These are phyloP conservation scores for Calonectria pseudoreteaudii DNA, from an alignment of 2,329 filamentous ascomycete genomes.

Conservation along the genomic window DNA sequence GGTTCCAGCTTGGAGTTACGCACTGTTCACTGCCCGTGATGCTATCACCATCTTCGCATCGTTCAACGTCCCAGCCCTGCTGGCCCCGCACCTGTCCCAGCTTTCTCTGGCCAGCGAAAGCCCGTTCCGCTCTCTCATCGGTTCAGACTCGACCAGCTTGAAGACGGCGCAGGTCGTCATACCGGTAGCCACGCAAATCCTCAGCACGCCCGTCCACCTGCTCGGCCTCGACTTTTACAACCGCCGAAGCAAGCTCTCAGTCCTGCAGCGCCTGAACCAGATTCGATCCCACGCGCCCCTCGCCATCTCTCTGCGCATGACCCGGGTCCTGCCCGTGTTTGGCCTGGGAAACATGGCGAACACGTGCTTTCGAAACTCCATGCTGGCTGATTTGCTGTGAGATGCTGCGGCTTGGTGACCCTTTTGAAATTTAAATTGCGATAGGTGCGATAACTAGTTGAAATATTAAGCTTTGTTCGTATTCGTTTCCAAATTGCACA, in stretches of 20 bases:
- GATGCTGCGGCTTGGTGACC: neutral
- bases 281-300: conserved; percentile 29
- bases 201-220: conserved; percentile 41
- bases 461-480: neutral
- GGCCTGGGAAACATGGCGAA: conserved; percentile 40
- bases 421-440: neutral
- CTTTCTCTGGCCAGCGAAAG: conserved; percentile 30
- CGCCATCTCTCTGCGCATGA: conserved; percentile 40
- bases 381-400: conserved; percentile 25
- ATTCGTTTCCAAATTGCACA: neutral
- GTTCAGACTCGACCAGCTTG: conserved; percentile 37
- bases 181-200: conserved; percentile 36
- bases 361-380: conserved; percentile 36
- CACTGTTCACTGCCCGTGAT: conserved; percentile 36
- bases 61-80: conserved; percentile 39
- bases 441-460: neutral
- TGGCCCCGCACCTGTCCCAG: conserved; percentile 40
- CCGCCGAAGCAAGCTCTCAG: conserved; percentile 28
- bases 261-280: conserved; percentile 31
- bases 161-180: conserved; percentile 39
- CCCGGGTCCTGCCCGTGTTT: conserved; percentile 36
- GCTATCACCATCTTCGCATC: conserved; percentile 41
- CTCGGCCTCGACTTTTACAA: conserved; percentile 37
- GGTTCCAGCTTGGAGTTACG: conserved; percentile 37
- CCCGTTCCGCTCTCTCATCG: conserved; percentile 33